Evolutionary conservation across 2,329 filamentous ascomycete genomes (phyloP).

Genomic region (Colletotrichum simmondsii): DNA sequence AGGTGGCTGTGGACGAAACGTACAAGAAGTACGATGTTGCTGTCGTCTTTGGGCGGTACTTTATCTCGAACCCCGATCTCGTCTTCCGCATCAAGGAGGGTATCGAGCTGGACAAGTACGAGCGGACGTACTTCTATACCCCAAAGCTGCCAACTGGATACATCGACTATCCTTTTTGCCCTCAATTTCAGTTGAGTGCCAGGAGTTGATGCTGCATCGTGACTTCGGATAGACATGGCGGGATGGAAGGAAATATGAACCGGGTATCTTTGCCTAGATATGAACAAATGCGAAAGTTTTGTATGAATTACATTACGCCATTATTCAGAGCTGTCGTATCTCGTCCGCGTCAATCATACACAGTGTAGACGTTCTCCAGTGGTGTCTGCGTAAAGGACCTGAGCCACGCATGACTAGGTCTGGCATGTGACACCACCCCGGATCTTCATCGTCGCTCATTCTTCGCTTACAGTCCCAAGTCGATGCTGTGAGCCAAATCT

Average conservation of each 20-base stretch:
- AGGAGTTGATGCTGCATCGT: neutral
- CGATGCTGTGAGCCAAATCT: conserved; percentile 8
- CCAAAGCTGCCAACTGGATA: conserved; percentile 37
- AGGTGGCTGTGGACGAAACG: conserved; percentile 36
- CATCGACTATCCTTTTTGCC: conserved; percentile 39
- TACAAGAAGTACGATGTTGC: conserved; percentile 42
- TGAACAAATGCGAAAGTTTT: neutral
- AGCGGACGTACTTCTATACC: conserved; percentile 43
- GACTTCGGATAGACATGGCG: neutral
- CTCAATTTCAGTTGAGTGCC: conserved; percentile 36
- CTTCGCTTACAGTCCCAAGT: conserved; percentile 26
- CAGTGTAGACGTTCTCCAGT: neutral
- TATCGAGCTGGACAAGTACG: conserved; percentile 41
- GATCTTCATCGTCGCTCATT: neutral
- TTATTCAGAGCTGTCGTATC: neutral
- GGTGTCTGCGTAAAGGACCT: neutral
- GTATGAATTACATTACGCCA: neutral
- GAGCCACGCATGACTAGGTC: neutral
- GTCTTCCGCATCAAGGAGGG: conserved; percentile 42
- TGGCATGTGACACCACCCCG: neutral
- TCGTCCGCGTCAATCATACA: neutral
- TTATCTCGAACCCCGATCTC: conserved; percentile 48
- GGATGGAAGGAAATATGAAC: neutral
- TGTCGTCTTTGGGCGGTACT: conserved; percentile 46
- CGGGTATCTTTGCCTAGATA: neutral